Base-by-base conservation (phyloP, 129 eudicot genomes). In the Tagetes patula region DNA sequence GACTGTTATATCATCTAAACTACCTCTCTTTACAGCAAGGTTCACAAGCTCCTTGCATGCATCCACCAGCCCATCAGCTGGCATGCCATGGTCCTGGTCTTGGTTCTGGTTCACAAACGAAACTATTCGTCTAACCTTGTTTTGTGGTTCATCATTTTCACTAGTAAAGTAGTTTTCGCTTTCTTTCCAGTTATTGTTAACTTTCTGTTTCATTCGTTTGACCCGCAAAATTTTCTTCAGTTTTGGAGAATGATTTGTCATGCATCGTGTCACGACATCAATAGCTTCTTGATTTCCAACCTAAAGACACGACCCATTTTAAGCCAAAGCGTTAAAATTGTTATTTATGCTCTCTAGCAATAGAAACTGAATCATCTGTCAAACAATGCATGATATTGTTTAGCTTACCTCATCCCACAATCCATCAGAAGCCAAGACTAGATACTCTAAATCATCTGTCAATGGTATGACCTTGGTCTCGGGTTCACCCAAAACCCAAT, bases 1-100 rank as follows among this genome's bases (percentile, higher is more conserved):
- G 3, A 91, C 96, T 12, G 99, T 95, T 36, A 91, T 82, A 71
- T 95, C 99, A 84, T 95, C 99, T 76, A 88, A 81, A 88, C 99
- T 86, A 83, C 99, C 99, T 81, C 91, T 84, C 53, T 79, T 81
- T 56, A 88, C 89, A 43, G 94, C 97, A 83, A 95, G 96, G 60
- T 86, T 78, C 39, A 70, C 88, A 66, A 95, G 97, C 81, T 95
- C 95, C 81, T 83, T 89, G 75, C 98, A 93, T 77, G 96, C 87
- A 62, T 84, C 86, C 38, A 84, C 71, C 56, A 93, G 92, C 69
- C 84, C 72, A 65, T 71, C 75, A 48, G 72, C 45, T 27, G 42
- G 47, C 58, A 65, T 43, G 58, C 61, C 72, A 82, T 43, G 79
- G 77, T 61, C 43, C 73, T 65, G 85, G 77, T 40, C 69, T 37